Evolutionary conservation across 169 alveolate genomes (phyloP).

Genomic region (Theileria equi): DNA sequence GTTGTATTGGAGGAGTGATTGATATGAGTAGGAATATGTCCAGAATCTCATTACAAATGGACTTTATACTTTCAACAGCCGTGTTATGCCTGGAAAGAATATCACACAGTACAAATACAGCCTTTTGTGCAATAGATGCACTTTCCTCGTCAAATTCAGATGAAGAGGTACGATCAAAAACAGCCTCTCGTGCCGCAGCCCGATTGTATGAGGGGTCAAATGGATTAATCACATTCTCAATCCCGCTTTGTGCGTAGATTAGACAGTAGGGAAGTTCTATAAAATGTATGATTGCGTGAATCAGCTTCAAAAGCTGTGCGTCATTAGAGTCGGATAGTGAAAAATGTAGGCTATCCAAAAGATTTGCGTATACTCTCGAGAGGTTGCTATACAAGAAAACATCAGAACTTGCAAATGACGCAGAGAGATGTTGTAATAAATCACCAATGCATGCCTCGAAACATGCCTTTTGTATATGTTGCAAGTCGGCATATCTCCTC

Average conservation of each 20-base stretch:
- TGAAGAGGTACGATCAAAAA: background rate
- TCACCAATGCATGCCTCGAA: constrained; percentile 22
- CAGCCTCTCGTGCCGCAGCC: constrained; percentile 4
- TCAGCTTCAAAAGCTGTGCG: constrained; percentile 4
- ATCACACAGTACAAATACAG: background rate
- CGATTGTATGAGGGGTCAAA: constrained; percentile 39
- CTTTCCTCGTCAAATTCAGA: constrained; percentile 32
- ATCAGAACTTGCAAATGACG: constrained; percentile 27
- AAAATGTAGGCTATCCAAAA: constrained; percentile 24
- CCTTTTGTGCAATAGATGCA: background rate
- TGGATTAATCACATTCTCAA: constrained; percentile 10
- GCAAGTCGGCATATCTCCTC: constrained; percentile 16
- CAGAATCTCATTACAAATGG: constrained; percentile 10
- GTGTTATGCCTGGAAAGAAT: background rate
- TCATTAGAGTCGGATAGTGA: background rate
- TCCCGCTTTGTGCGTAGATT: constrained; percentile 10
- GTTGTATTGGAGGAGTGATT: background rate
- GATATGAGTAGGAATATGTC: constrained; percentile 27
- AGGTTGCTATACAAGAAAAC: constrained; percentile 6
- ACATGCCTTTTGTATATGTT: constrained; percentile 10
- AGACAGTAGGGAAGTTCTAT: constrained; percentile 51
- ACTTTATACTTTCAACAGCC: background rate
- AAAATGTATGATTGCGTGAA: constrained; percentile 5
- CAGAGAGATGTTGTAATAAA: constrained; percentile 11
- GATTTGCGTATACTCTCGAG: constrained; percentile 16